phyloP scores from a whole-genome alignment of 164 flowering plant species.

The Stephania japonica region DNA sequence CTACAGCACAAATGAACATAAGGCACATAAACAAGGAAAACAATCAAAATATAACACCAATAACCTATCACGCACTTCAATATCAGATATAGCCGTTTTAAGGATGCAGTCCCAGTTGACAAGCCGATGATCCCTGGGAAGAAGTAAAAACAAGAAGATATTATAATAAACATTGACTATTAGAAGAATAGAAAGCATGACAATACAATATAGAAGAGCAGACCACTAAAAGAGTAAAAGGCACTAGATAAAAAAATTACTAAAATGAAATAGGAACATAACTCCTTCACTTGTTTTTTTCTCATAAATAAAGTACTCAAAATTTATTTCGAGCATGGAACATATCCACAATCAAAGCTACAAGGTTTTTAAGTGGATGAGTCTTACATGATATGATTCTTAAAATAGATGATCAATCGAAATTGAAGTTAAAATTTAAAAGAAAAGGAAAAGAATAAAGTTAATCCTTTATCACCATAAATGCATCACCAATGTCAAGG shows the following conservation, averaged over 20 bases:
- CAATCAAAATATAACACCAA: background rate
- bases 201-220: background rate
- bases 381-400: background rate
- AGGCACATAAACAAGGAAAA: background rate
- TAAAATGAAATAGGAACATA: background rate
- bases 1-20: constrained; percentile 31
- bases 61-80: constrained; percentile 51
- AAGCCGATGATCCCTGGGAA: constrained; percentile 69
- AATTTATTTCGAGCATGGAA: background rate
- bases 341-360: background rate
- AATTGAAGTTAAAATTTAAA: background rate
- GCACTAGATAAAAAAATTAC: background rate
- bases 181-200: background rate
- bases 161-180: background rate
- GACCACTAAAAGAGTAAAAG: background rate
- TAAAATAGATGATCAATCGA: background rate
- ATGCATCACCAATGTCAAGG: background rate
- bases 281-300: background rate
- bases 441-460: too few relatives aligned
- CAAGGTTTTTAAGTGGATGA: background rate
- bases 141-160: constrained; percentile 6
- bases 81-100: constrained; percentile 94
- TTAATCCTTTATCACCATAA: too few relatives aligned
- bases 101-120: constrained; percentile 97
- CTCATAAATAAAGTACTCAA: background rate